phyloP scores from a whole-genome alignment of 1,284 basidiomycete species.

The Microbotryum silenes-acaulis region DNA sequence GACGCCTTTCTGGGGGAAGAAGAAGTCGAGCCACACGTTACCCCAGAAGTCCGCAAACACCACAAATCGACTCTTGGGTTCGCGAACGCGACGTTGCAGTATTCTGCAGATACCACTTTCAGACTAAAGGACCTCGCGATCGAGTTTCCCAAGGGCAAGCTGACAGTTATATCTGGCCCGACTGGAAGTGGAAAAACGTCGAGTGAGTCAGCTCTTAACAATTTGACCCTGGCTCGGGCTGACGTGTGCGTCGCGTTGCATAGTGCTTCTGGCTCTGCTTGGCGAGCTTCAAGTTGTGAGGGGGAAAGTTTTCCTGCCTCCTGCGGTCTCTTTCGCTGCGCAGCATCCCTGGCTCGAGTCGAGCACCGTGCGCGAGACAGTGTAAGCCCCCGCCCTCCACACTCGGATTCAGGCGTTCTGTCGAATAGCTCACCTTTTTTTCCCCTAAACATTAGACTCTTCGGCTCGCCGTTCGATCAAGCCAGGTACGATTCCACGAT shows the following conservation, averaged over 20 bases:
- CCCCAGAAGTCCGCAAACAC: background rate
- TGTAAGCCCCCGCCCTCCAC: conserved; percentile 50
- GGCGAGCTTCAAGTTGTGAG: conserved; percentile 65
- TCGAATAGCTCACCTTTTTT: conserved; percentile 41
- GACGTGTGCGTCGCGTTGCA: conserved; percentile 50
- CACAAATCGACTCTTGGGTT: background rate
- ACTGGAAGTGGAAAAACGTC: conserved; percentile 37
- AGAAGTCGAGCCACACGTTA: conserved; percentile 16
- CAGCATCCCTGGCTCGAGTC: conserved; percentile 61
- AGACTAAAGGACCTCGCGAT: conserved; percentile 64
- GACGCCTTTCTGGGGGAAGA: conserved; percentile 27
- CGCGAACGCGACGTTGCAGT: conserved; percentile 8
- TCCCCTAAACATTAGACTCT: conserved; percentile 64
- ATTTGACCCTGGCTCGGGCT: background rate
- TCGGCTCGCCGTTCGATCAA: conserved; percentile 70
- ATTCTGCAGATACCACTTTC: conserved; percentile 44
- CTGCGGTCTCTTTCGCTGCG: conserved; percentile 29
- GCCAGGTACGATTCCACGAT: conserved; percentile 69
- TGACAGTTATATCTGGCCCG: conserved; percentile 70
- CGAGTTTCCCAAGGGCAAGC: conserved; percentile 66
- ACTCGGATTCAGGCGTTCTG: conserved; percentile 34
- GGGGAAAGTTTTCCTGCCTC: conserved; percentile 69
- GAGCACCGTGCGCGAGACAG: conserved; percentile 48
- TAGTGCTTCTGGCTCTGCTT: conserved; percentile 36
- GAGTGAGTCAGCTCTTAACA: conserved; percentile 21